phyloP scores from a whole-genome alignment of 2,329 filamentous ascomycete genomes.

The Epichloe glyceriae region DNA sequence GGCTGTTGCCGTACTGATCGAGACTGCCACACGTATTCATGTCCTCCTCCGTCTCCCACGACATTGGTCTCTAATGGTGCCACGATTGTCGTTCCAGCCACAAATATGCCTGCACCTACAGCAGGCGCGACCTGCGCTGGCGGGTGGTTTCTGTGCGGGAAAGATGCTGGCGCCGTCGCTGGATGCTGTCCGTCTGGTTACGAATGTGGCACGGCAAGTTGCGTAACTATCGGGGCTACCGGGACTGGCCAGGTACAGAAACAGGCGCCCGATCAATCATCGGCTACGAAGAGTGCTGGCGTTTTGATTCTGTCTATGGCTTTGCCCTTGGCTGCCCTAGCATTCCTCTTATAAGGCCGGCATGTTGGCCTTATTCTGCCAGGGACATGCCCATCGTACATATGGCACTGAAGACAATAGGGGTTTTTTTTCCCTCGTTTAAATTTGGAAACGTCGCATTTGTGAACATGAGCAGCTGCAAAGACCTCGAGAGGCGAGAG shows the following conservation, averaged over 20 bases:
- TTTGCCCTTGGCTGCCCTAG: background rate
- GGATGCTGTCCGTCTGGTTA: conserved; percentile 79
- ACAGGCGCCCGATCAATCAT: conserved; percentile 26
- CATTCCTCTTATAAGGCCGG: background rate
- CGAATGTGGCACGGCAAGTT: conserved; percentile 58
- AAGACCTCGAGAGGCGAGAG: too few species aligned
- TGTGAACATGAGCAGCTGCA: too few species aligned
- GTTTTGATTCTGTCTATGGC: background rate
- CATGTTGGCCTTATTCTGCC: background rate
- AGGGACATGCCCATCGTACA: too few species aligned
- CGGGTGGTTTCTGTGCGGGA: conserved; percentile 65
- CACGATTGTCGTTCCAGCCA: conserved; percentile 56
- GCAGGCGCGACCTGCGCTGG: conserved; percentile 47
- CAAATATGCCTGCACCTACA: conserved; percentile 30
- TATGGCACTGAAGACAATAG: too few species aligned
- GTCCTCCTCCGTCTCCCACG: conserved; percentile 46
- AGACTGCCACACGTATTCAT: conserved; percentile 71
- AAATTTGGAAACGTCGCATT: too few species aligned
- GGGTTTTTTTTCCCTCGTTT: too few species aligned
- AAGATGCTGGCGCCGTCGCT: conserved; percentile 45
- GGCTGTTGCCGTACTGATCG: conserved; percentile 79
- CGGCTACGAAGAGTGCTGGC: background rate
- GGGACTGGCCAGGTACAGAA: conserved; percentile 46
- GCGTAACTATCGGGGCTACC: conserved; percentile 42
- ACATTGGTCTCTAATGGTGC: conserved; percentile 55